Conservation (phyloP, 345 rosid species). For the Theobroma cacao region DNA sequence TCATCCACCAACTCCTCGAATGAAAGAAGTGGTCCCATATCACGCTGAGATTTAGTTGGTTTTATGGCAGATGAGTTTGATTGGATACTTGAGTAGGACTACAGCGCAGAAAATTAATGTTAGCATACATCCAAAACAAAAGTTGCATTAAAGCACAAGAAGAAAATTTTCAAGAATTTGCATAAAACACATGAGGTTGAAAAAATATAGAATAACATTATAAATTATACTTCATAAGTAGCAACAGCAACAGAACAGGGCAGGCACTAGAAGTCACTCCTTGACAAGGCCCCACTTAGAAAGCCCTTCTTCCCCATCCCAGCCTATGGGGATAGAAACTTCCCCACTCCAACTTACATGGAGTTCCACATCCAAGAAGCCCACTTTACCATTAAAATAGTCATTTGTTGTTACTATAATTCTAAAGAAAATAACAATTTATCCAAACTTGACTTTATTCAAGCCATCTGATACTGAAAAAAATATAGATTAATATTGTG, state of each 20-base stretch:
- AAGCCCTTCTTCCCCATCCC: background rate
- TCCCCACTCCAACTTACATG: background rate
- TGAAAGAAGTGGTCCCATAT: slow-evolving; percentile 62
- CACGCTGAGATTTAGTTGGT: slow-evolving; percentile 40
- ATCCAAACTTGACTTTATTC: background rate
- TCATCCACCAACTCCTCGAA: slow-evolving; percentile 61
- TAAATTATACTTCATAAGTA: background rate
- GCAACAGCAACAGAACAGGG: background rate
- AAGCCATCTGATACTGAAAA: background rate
- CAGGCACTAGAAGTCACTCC: background rate
- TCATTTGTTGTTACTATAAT: background rate
- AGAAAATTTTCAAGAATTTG: background rate
- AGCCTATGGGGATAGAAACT: background rate
- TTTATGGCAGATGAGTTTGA: slow-evolving; percentile 48
- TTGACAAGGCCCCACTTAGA: background rate
- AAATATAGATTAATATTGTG: background rate
- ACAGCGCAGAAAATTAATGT: slow-evolving; percentile 19
- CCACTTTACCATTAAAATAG: background rate
- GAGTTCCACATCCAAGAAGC: background rate
- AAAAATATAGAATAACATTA: background rate
- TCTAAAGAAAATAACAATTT: background rate
- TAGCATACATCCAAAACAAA: slow-evolving; percentile 4
- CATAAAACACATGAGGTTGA: background rate
- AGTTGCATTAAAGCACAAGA: background rate
- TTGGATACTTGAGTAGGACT: slow-evolving; percentile 45